These are phyloP conservation scores for Rhinocladiella mackenziei DNA, from an alignment of 2,329 filamentous ascomycete genomes.

Conservation along the genomic window DNA sequence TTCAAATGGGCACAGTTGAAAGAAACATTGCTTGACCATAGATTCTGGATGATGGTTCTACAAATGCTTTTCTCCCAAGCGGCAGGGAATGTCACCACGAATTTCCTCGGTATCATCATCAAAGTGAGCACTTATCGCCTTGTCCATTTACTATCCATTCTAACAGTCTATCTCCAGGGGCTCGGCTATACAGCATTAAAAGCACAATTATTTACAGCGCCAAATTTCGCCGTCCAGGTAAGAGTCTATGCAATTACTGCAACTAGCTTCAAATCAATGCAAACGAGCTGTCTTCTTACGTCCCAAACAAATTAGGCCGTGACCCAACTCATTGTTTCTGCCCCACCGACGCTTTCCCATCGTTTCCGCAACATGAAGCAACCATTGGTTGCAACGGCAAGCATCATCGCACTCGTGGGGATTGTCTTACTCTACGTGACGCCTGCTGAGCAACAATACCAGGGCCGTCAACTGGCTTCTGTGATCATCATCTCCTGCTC, in stretches of 20 bases:
- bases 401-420: conserved; percentile 6
- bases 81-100: conserved; percentile 10
- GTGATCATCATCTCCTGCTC: conserved; percentile 10
- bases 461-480: conserved; percentile 6
- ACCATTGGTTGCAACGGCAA: conserved; percentile 6
- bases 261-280: no score
- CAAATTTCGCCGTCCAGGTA: conserved; percentile 10
- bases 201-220: conserved; percentile 7
- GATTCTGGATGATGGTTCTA: conserved; percentile 58
- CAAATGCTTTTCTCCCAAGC: conserved; percentile 13
- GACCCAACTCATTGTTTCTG: conserved; percentile 3
- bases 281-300: not conserved
- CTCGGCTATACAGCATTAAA: conserved; percentile 11
- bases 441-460: conserved; percentile 4
- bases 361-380: conserved; percentile 10
- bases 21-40: conserved; percentile 50
- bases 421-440: conserved; percentile 10
- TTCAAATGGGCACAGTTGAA: conserved; percentile 46
- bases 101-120: conserved; percentile 11
- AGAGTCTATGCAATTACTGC: not conserved
- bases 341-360: conserved; percentile 5
- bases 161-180: no score
- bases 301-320: not conserved
- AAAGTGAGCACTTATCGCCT: no score
- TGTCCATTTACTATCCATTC: no score